Percentiles rank a stretch among this genome's conserved stretches.
Evolutionary conservation across 2,329 filamentous ascomycete genomes (phyloP).

Genomic region (Tolypocladium album): DNA sequence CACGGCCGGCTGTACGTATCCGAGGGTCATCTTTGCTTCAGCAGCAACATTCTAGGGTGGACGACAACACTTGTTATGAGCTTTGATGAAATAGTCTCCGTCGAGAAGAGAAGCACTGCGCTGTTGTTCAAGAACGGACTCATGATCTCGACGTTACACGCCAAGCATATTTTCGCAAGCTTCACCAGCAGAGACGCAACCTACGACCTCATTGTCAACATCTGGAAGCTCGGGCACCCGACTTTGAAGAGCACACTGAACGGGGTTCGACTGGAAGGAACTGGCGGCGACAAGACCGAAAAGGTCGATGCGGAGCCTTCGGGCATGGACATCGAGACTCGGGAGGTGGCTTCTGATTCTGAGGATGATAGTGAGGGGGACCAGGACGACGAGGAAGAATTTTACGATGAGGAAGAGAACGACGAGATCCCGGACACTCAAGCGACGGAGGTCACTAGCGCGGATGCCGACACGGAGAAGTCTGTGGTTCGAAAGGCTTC

Average conservation of each 20-base stretch:
- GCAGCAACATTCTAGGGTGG: conserved; percentile 98
- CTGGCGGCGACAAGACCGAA: conserved; percentile 83
- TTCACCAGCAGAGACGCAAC: conserved; percentile 91
- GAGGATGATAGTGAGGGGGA: conserved; percentile 57
- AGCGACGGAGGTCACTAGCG: conserved; percentile 24
- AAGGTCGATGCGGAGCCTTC: conserved; percentile 51
- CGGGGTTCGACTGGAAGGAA: conserved; percentile 71
- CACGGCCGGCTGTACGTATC: conserved; percentile 93
- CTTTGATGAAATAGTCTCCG: conserved; percentile 93
- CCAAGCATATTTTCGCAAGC: conserved; percentile 91
- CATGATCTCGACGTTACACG: conserved; percentile 90
- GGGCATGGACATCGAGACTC: conserved; percentile 23
- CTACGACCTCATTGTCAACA: conserved; percentile 93
- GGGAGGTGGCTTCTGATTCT: conserved; percentile 41
- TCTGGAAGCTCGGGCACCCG: conserved; percentile 95
- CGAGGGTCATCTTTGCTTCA: conserved; percentile 95
- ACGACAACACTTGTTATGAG: conserved; percentile 95
- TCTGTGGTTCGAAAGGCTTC: conserved; percentile 63
- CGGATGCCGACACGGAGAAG: conserved; percentile 49
- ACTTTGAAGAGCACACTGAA: conserved; percentile 85
- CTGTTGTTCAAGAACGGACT: conserved; percentile 95
- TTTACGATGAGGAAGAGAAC: conserved; percentile 72
- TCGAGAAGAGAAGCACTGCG: conserved; percentile 94
- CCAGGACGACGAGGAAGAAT: conserved; percentile 64
- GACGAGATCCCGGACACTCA: conserved; percentile 59